Conservation (phyloP, 352 stramenopile genomes). For the Globisporangium alternatum region DNA sequence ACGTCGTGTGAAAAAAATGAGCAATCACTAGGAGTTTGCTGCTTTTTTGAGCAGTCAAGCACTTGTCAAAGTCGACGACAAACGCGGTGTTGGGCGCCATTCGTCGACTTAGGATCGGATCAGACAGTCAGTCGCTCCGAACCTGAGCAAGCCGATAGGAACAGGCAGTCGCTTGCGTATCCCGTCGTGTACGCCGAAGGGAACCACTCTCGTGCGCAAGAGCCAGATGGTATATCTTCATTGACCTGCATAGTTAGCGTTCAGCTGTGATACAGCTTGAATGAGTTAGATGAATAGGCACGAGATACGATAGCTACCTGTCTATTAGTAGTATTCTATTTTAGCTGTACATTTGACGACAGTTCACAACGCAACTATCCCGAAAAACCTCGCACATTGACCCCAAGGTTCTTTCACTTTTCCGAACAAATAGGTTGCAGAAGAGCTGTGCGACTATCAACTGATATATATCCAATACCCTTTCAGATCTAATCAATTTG, state of each 20-base stretch:
- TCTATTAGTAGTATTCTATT: neutral
- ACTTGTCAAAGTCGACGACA: neutral
- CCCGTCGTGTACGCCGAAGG: slow-evolving; percentile 10
- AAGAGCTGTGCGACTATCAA: neutral
- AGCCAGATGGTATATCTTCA: neutral
- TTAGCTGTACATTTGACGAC: neutral
- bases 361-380: neutral
- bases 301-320: neutral
- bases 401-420: neutral
- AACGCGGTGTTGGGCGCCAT: neutral
- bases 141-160: neutral
- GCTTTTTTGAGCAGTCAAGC: neutral
- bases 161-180: slow-evolving; percentile 9
- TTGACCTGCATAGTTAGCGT: neutral
- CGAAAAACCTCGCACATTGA: neutral
- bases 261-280: too few species aligned
- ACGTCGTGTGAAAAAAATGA: too few species aligned
- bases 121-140: neutral
- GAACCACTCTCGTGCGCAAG: neutral
- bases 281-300: too few species aligned
- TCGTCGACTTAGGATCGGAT: neutral
- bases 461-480: too few species aligned
- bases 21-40: too few species aligned
- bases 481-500: too few species aligned
- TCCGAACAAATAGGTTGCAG: neutral